Evolutionary conservation across 78 protist genomes (phyloP).

Genomic region (Dictyostelium citrinum): DNA sequence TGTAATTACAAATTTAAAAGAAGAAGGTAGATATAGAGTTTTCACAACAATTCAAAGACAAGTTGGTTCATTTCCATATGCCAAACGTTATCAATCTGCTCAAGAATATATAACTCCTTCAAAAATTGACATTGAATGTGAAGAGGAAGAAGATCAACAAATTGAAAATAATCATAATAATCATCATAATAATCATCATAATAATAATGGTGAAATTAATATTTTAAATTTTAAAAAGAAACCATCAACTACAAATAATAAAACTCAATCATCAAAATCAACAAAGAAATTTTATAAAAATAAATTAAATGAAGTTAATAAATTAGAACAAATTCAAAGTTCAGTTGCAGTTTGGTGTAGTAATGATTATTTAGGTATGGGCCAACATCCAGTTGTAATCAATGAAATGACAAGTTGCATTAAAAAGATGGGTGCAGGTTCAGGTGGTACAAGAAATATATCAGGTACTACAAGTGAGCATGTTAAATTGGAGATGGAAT

Average conservation of each 20-base stretch:
- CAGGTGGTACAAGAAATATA: constrained; percentile 97
- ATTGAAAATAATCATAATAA: not conserved
- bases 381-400: constrained; percentile 80
- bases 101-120: not conserved
- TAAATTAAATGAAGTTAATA: not conserved
- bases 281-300: not conserved
- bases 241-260: not conserved
- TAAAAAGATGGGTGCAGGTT: constrained; percentile 90
- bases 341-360: constrained; percentile 93
- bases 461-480: constrained; percentile 88
- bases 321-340: not conserved
- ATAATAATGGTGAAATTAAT: not conserved
- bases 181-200: not conserved
- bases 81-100: constrained; percentile 26
- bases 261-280: not conserved
- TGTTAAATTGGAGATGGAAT: constrained; percentile 82
- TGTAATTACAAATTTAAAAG: constrained; percentile 50
- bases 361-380: constrained; percentile 95
- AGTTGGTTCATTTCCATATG: constrained; percentile 75
- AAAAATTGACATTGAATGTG: not conserved
- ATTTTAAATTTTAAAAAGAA: not conserved
- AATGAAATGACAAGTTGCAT: constrained; percentile 82
- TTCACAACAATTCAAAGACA: constrained; percentile 76
- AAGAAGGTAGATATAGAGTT: constrained; percentile 77
- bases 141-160: not conserved